Percentiles rank a stretch among this genome's conserved stretches.
Conservation (phyloP, 2,329 filamentous ascomycete species). For the Aspergillus pseudoterreus region DNA sequence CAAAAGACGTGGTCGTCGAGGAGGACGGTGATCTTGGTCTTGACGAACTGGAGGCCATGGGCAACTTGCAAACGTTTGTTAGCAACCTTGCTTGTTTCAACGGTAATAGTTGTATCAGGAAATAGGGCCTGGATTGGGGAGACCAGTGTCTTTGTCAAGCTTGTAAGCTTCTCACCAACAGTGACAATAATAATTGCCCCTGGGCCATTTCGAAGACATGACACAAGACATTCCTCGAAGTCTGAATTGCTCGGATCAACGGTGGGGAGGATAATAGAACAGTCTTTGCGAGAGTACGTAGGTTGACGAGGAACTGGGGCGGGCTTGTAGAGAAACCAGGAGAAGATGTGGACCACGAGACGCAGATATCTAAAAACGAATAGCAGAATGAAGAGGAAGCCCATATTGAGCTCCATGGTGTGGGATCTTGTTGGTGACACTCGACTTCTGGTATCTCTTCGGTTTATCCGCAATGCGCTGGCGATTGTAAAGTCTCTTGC, state of each 20-base stretch:
- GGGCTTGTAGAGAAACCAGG: conserved; percentile 38
- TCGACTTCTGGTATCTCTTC: too few relatives aligned
- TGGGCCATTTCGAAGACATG: conserved; percentile 40
- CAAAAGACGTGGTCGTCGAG: conserved; percentile 56
- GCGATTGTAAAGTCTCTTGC: too few relatives aligned
- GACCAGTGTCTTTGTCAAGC: conserved; percentile 7
- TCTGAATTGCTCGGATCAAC: conserved; percentile 41
- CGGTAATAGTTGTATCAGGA: conserved; percentile 9
- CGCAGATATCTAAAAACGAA: conserved; percentile 48
- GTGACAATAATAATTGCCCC: conserved; percentile 45
- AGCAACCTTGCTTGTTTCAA: conserved; percentile 31
- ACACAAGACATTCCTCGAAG: conserved; percentile 43
- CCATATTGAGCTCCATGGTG: neutral
- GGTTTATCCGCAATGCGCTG: too few relatives aligned
- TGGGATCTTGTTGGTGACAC: neutral
- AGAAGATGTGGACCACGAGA: conserved; percentile 42
- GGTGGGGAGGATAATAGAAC: conserved; percentile 53
- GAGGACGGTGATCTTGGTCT: conserved; percentile 44
- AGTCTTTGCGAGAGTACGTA: conserved; percentile 34
- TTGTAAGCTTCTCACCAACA: conserved; percentile 29
- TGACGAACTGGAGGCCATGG: conserved; percentile 34
- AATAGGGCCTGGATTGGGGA: conserved; percentile 1
- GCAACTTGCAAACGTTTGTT: conserved; percentile 52
- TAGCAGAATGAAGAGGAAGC: neutral
- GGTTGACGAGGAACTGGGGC: conserved; percentile 25